Evolutionary conservation across 2,329 filamentous ascomycete species (phyloP), one percentile per base, ranked within the genome.

Genomic region (Leptosphaerulina australis): DNA sequence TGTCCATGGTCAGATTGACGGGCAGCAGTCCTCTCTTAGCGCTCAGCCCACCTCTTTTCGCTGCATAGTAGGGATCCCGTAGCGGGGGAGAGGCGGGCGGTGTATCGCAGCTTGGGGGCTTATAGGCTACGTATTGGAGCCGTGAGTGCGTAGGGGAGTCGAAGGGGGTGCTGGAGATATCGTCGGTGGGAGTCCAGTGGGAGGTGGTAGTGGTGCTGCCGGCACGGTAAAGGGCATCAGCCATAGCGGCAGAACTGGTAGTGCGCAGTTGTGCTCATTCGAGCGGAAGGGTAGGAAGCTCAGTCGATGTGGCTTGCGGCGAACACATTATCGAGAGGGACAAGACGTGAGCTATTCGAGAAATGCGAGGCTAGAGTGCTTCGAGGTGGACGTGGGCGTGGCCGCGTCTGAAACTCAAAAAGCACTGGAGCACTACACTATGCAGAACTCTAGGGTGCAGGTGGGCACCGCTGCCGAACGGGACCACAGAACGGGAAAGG

Each of bases 51-150:
- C 20, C 34, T 37, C 34, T 63, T 46, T 51, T 59, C 7, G 49
- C 48, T 1, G 56, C 53, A 45, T 61, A 49, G 24, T 46, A 44
- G 40, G 55, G 24, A 50, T 47, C 50, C 29, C 59, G 58, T 5
- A 66, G 68, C 41, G 62, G 57, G 1, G 69, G 69, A 5, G 69
- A 72, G 29, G 69, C 62, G 1, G 69, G 69, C 17, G 69, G 69
- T 9, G 69, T 72, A 59, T 71, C 63, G 54, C 53, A 53, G 40
- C 50, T 33, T 11, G 59, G 47, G 6, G 63, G 59, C 11, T 56
- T 58, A 53, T 67, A 70, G 47, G 64, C 43, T 7, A 63, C 24
- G 50, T 66, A 64, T 12, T 60, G 59, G 4, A 56, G 55, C 43
- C 50, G 55, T n/a, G 58, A 28, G 11, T 52, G 34, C 11, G 43